phyloP scores from a whole-genome alignment of 345 rosid species.

The Eucalyptus rudis region DNA sequence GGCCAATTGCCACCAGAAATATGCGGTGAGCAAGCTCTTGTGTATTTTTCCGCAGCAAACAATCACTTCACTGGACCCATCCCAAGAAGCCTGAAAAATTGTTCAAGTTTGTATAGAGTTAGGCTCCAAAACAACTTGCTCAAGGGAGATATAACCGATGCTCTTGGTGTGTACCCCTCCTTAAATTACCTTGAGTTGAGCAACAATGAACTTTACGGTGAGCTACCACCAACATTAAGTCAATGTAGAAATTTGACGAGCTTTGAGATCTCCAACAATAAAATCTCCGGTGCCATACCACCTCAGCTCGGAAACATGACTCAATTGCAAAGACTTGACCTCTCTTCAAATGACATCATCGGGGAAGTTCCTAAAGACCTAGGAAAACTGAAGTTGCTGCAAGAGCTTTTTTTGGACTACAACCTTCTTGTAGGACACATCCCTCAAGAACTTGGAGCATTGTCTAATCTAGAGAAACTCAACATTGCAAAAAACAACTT shows the following conservation, averaged over 20 bases:
- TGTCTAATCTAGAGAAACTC: background rate
- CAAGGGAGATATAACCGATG: background rate
- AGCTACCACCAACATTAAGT: background rate
- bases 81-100: background rate
- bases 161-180: background rate
- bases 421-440: conserved; percentile 6
- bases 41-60: too few relatives aligned
- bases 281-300: background rate
- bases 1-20: too few relatives aligned
- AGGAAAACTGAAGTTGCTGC: background rate
- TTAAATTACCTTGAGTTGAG: background rate
- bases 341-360: background rate
- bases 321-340: background rate
- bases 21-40: too few relatives aligned
- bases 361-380: background rate
- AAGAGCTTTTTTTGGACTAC: background rate
- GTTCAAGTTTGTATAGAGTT: background rate
- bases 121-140: background rate
- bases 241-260: background rate
- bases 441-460: conserved; percentile 6
- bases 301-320: background rate
- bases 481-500: conserved; percentile 9
- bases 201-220: background rate
- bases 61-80: too few relatives aligned
- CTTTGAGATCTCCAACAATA: background rate